Evolutionary conservation across 176 grass and related monocot species (phyloP).

Genomic region (Triticum monococcum): DNA sequence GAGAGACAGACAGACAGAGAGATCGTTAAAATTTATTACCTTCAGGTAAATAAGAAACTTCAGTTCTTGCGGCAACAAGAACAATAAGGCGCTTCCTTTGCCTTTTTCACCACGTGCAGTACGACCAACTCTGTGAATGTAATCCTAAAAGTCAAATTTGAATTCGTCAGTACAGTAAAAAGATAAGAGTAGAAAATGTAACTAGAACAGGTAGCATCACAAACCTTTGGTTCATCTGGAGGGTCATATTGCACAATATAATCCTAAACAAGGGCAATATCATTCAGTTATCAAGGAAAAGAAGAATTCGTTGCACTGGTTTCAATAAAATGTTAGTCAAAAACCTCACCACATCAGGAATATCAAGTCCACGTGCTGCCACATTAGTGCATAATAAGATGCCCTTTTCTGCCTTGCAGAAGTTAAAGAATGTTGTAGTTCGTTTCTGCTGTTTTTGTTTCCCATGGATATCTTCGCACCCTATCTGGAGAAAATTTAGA

Average conservation of each 20-base stretch:
- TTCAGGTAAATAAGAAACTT: slow-evolving; percentile 85
- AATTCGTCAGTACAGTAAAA: background rate
- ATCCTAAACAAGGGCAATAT: slow-evolving; percentile 53
- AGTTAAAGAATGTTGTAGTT: slow-evolving; percentile 87
- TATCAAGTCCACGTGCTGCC: slow-evolving; percentile 95
- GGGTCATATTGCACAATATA: slow-evolving; percentile 99
- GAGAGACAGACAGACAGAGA: background rate
- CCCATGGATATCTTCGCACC: slow-evolving; percentile 91
- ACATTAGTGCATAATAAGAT: slow-evolving; percentile 93
- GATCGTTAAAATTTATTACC: slow-evolving; percentile 38
- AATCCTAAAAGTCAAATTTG: slow-evolving; percentile 67
- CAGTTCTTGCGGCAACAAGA: slow-evolving; percentile 87
- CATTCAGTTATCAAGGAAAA: slow-evolving; percentile 6
- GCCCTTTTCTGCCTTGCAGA: slow-evolving; percentile 92
- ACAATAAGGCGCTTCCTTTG: slow-evolving; percentile 81
- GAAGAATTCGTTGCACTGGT: background rate
- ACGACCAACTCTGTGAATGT: slow-evolving; percentile 94
- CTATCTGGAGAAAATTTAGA: slow-evolving; percentile 76
- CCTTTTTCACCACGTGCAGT: slow-evolving; percentile 93
- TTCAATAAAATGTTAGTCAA: slow-evolving; percentile 4
- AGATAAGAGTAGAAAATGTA: background rate
- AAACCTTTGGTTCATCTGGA: slow-evolving; percentile 98
- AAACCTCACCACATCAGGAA: slow-evolving; percentile 86
- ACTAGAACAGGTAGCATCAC: background rate
- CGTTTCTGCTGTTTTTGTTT: slow-evolving; percentile 98